phyloP scores from a whole-genome alignment of 2,329 filamentous ascomycete species.

The Orbilia brochopaga region DNA sequence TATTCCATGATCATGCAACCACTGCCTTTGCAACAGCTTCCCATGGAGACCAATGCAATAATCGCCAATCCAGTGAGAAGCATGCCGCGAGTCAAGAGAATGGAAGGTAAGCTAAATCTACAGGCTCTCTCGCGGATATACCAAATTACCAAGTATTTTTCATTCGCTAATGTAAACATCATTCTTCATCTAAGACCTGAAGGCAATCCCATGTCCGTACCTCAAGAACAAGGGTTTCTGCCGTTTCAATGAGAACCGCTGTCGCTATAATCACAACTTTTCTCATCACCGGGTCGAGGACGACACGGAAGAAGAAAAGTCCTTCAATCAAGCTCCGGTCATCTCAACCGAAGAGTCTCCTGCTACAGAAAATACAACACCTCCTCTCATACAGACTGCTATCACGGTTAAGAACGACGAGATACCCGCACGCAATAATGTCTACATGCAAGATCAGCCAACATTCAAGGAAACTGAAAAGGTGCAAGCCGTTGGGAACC shows the following conservation, averaged over 20 bases:
- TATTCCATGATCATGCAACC: conserved; percentile 30
- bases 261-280: conserved; percentile 20
- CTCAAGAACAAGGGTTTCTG: conserved; percentile 22
- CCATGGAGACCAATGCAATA: background rate
- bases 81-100: conserved; percentile 7
- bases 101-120: conserved; percentile 9
- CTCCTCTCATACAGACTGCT: background rate
- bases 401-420: background rate
- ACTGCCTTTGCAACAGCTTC: background rate
- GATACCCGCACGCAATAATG: background rate
- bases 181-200: background rate
- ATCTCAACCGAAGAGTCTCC: conserved; percentile 7
- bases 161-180: background rate
- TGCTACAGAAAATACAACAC: conserved; percentile 5
- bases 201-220: conserved; percentile 30
- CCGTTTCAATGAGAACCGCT: conserved; percentile 13
- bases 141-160: too few species aligned
- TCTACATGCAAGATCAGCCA: background rate
- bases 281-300: background rate
- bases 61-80: background rate
- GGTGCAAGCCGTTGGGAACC: background rate
- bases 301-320: background rate
- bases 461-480: background rate
- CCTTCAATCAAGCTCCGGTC: background rate
- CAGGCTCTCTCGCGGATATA: background rate